These are phyloP conservation scores for Neltuma alba DNA, from an alignment of 306 rosid genomes.

Conservation along the genomic window DNA sequence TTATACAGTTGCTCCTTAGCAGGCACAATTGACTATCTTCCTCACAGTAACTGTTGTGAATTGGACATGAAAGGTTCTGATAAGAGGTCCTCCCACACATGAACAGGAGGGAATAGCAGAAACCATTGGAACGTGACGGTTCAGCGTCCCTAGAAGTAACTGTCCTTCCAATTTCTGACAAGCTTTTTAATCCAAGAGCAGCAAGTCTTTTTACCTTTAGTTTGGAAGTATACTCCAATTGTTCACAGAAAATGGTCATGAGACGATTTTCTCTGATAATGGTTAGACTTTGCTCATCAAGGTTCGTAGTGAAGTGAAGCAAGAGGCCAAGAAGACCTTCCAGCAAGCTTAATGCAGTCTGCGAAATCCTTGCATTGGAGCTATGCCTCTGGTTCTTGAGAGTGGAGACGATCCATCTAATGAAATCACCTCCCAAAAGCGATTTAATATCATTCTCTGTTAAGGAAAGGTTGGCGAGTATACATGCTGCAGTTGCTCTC, in stretches of 20 bases:
- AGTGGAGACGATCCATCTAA: conserved; percentile 47
- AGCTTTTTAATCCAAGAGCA: conserved; percentile 54
- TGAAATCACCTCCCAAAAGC: conserved; percentile 51
- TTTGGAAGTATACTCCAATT: conserved; percentile 52
- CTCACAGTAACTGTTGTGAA: conserved; percentile 47
- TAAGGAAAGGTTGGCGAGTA: conserved; percentile 54
- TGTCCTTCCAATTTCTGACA: conserved; percentile 55
- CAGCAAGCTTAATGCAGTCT: conserved; percentile 46
- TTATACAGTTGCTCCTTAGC: conserved; percentile 48
- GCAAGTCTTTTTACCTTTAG: conserved; percentile 54
- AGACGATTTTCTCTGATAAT: conserved; percentile 49
- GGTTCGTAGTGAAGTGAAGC: conserved; percentile 49
- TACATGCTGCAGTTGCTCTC: conserved; percentile 60
- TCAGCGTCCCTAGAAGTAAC: conserved; percentile 36
- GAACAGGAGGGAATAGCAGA: conserved; percentile 40
- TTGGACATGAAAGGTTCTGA: conserved; percentile 39
- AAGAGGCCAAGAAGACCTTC: conserved; percentile 72
- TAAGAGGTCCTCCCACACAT: conserved; percentile 46
- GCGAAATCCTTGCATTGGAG: conserved; percentile 44
- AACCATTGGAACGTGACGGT: conserved; percentile 33
- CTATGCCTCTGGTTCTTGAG: conserved; percentile 40
- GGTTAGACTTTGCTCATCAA: conserved; percentile 42
- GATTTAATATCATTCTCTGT: conserved; percentile 47
- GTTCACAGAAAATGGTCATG: conserved; percentile 52
- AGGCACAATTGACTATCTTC: conserved; percentile 50